Base-by-base conservation (phyloP, 768 basidiomycete species). In the Baorangia bicolor region DNA sequence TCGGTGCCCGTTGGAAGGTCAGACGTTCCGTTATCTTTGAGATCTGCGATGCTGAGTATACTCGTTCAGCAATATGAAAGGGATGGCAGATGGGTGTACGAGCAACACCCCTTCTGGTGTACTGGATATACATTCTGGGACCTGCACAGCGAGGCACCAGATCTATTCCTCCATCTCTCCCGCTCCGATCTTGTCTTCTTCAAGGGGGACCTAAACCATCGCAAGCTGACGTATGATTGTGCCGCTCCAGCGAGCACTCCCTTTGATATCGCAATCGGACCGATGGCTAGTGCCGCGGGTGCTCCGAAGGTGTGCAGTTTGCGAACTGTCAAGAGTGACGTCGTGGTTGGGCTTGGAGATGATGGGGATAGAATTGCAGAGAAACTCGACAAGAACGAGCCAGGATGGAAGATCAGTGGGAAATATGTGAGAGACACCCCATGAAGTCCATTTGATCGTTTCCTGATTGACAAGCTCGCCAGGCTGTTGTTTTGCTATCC, bases 121-220 rank as follows among this genome's bases (percentile, higher is more conserved):
- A 92, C 92, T n/a, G 94, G 94, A 7, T 95, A 92, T 76, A 95
- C 93, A 38, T 96, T 85, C 77, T 94, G 92, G 91, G 89, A 92
- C 51, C 71, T 92, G 43, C 88, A 86, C 59, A 77, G 78, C 56
- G 91, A 94, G 70, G 90, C 90, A 0, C 92, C 92, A 3, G 92
- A 93, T 78, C 74, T 97, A 47, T 98, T 96, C 81, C 81, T 96
- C 50, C 88, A 96, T 69, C 85, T 98, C 37, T 88, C 91, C 53
- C 85, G 85, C 33, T 92, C 91, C 31, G 90, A 97, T 67, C 83
- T 98, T 42, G 95, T 97, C 64, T 80, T 83, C 68, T 97, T 97
- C 83, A 98, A 98, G 75, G 95, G 95, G 13, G 92, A 94, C 67
- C 75, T 96, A 21, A 96, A 96, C 73, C 93, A 95, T 73, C 88